These are phyloP conservation scores for Raddia distichophylla DNA, from an alignment of 176 grass and related monocot genomes.

Conservation along the genomic window DNA sequence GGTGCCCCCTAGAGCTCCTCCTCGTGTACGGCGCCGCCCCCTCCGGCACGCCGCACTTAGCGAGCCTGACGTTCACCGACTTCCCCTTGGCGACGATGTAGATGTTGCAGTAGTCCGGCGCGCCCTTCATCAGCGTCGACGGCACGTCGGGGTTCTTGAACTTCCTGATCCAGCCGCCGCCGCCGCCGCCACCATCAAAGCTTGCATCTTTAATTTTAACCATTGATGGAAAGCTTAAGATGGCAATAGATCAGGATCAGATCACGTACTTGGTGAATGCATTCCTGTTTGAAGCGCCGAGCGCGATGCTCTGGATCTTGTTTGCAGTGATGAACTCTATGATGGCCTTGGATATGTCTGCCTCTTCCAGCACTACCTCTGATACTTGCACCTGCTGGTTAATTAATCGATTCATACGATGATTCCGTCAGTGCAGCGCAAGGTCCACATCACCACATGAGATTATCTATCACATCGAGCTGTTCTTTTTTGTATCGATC, in stretches of 20 bases:
- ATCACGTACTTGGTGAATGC: constrained; percentile 60
- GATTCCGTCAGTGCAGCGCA: background rate
- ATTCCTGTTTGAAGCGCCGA: constrained; percentile 73
- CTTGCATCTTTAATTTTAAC: background rate
- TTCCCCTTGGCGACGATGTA: constrained; percentile 75
- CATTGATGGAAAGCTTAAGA: background rate
- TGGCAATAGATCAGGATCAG: background rate
- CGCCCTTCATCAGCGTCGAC: constrained; percentile 59
- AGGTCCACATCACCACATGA: too few relatives aligned
- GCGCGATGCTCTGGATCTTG: constrained; percentile 71
- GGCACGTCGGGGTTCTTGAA: constrained; percentile 85
- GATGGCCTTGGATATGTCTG: constrained; percentile 74
- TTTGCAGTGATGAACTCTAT: constrained; percentile 64
- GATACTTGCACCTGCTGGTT: constrained; percentile 51
- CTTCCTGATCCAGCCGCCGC: constrained; percentile 48
- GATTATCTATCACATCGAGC: background rate
- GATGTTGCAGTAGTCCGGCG: constrained; percentile 84
- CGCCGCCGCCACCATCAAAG: background rate
- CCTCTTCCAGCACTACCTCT: constrained; percentile 79
- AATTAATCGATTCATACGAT: background rate
- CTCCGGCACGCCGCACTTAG: constrained; percentile 58
- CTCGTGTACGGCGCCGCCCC: constrained; percentile 27
- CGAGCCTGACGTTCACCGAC: constrained; percentile 58
- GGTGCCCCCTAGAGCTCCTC: constrained; percentile 44
- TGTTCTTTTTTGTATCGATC: background rate